Base-by-base conservation (phyloP, 2,329 filamentous ascomycete genomes). In the Calycina herbarum region DNA sequence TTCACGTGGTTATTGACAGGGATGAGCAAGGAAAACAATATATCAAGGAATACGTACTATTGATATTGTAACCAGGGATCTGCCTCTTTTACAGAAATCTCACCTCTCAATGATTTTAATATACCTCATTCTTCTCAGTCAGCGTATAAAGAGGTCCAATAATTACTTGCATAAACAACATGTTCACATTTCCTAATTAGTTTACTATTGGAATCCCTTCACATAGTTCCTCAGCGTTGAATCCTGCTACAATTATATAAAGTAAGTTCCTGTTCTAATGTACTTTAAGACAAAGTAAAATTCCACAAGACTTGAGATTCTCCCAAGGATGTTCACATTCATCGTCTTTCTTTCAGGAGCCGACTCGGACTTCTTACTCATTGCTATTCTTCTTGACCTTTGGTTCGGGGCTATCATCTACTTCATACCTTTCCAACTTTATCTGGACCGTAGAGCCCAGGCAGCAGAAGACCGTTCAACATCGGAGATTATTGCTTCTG, bases 351-450 rank as follows among this genome's bases (percentile, higher is more conserved):
- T 59, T 31, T 59, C 31, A 59, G 31, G 31, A 59, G 31, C 57
- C 31, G 27, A 59, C 31, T 31, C 31, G 17, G 31, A 29, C 1
- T 31, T 59, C 57, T 59, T 59, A 35, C 31, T 35, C 57, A 29
- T 33, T 59, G 24, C 31, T 29, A 38, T 59, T 59, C 31, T 59
- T 59, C 24, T 59, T 59, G 56, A 27, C 20, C 29, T 58, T 29
- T 58, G 29, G 56, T 58, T 29, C 56, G 56, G 56, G 27, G 56
- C 20, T 3, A 58, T 58, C 56, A 6, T 58, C 29, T 58, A 58
- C 29, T 58, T 5, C 17, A 29, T 58, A 8, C 56, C 29, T 31
- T 31, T 31, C 29, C 5, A 31, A n/a, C n/a, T n/a, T n/a, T n/a
- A n/a, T n/a, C n/a, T n/a, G n/a, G n/a, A n/a, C n/a, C n/a, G n/a